Evolutionary conservation across 176 grass and related monocot genomes (phyloP), one percentile per base, ranked within the genome.

Genomic region (Oryza australiensis): DNA sequence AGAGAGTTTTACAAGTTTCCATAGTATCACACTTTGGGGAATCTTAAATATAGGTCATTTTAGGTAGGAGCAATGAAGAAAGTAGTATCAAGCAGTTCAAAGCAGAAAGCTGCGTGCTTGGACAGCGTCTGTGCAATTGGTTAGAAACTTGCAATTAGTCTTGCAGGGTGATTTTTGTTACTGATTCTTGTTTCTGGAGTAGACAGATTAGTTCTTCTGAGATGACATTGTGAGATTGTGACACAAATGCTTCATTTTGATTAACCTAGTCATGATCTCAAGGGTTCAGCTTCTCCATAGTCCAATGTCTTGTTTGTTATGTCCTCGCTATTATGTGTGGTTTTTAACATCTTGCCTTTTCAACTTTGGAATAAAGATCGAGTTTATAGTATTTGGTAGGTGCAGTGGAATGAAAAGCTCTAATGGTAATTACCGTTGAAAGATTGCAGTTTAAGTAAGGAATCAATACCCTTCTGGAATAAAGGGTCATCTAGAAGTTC

Each of bases 361-460:
- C 32, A 81, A 49, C 48, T 34, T 70, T 70, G 48, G 12, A 60
- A 20, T 28, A 57, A 70, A 59, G 9, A 28, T 38, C 26, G 12
- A 15, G 48, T 80, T 23, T 49, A 18, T 23, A 80, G 30, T 53
- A 18, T 53, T 69, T 80, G 30, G 12, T 57, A 37, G 28, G 35
- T 24, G 14, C 22, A 53, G 30, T 26, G 2, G 40, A 71, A 62
- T 22, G 14, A 81, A 81, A 81, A 70, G 9, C n/a, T 85, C 77
- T 9, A 33, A n/a, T 42, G 20, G 26, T 33, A 1, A 55, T 53
- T 76, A 7, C 1, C 3, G 18, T 45, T 32, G 26, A 73, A 18
- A 12, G 28, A 80, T 55, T 84, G 9, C 38, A 16, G 34, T 80
- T 68, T 42, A 86, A 82, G 83, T 24, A 82, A 81, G 48, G 67